Conservation (phyloP, 495 filamentous ascomycete genomes). For the Penicillium robsamsonii region DNA sequence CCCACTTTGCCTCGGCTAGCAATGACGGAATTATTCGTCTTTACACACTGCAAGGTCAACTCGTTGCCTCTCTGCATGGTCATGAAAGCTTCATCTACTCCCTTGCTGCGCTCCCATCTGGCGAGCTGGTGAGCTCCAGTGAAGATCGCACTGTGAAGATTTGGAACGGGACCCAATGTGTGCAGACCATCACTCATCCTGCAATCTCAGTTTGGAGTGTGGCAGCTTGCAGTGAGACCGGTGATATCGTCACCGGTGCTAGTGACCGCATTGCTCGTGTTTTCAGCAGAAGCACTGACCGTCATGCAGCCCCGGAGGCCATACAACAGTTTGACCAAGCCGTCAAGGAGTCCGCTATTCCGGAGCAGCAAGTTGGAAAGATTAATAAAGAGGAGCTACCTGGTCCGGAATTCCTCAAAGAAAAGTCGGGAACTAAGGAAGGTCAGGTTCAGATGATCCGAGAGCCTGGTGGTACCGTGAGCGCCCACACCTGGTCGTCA, state of each 20-base stretch:
- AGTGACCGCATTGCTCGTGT: slow-evolving; percentile 86
- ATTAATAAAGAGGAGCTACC: slow-evolving; percentile 90
- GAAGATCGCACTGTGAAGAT: slow-evolving; percentile 91
- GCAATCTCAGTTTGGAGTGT: slow-evolving; percentile 96
- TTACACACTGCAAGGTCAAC: slow-evolving; percentile 73
- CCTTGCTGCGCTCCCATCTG: slow-evolving; percentile 69
- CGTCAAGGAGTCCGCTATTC: slow-evolving; percentile 80
- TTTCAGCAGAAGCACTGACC: slow-evolving; percentile 72
- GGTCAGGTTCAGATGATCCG: slow-evolving; percentile 90
- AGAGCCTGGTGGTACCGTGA: slow-evolving; percentile 74
- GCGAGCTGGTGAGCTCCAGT: slow-evolving; percentile 85
- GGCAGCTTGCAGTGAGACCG: slow-evolving; percentile 72
- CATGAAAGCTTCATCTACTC: slow-evolving; percentile 97
- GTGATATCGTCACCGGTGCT: slow-evolving; percentile 89
- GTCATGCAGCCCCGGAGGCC: slow-evolving; percentile 60
- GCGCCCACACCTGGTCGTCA: slow-evolving; percentile 77
- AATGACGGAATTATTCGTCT: slow-evolving; percentile 85
- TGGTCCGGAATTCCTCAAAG: slow-evolving; percentile 76
- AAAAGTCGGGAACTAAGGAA: slow-evolving; percentile 82
- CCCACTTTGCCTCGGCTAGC: slow-evolving; percentile 83
- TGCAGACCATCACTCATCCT: slow-evolving; percentile 96
- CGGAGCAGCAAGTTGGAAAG: slow-evolving; percentile 72
- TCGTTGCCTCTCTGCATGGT: slow-evolving; percentile 72
- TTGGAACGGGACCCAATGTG: slow-evolving; percentile 77
- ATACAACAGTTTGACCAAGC: slow-evolving; percentile 72